Percentiles rank a stretch among this genome's conserved stretches.
Conservation (phyloP, 768 basidiomycete genomes). For the Daedaleopsis sinensis region DNA sequence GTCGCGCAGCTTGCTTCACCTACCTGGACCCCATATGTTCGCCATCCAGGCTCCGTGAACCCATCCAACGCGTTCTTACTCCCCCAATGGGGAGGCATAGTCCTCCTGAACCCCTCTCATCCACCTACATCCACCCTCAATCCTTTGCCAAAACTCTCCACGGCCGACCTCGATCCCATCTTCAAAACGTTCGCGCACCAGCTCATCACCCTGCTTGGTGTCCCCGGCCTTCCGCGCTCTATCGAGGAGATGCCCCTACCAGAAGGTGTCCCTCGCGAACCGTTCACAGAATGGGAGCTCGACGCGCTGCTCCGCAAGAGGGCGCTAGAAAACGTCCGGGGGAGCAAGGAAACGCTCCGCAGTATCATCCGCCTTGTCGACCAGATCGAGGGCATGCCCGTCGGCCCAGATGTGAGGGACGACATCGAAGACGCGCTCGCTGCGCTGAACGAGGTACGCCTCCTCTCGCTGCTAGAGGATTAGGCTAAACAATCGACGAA, state of each 20-base stretch:
- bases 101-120: conserved; percentile 61
- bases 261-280: conserved; percentile 7
- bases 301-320: conserved; percentile 76
- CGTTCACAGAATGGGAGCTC: conserved; percentile 75
- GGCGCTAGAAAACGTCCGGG: conserved; percentile 65
- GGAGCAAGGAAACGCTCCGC: conserved; percentile 70
- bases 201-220: conserved; percentile 79
- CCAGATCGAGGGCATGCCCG: conserved; percentile 92
- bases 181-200: conserved; percentile 74
- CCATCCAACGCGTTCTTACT: conserved; percentile 76
- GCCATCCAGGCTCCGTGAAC: conserved; percentile 46
- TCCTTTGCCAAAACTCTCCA: conserved; percentile 37
- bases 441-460: conserved; percentile 71
- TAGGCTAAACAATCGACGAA: conserved; percentile 25
- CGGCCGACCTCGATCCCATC: conserved; percentile 47
- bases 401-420: conserved; percentile 72
- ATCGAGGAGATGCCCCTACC: conserved; percentile 35
- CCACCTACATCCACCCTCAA: conserved; percentile 27
- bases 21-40: neutral
- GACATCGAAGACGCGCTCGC: conserved; percentile 73
- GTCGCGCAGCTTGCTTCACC: conserved; percentile 33
- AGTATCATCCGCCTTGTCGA: conserved; percentile 86
- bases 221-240: conserved; percentile 59
- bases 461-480: conserved; percentile 17
- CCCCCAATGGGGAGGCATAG: conserved; percentile 93